Conservation (phyloP, 345 rosid genomes). For the Dovyalis caffra region DNA sequence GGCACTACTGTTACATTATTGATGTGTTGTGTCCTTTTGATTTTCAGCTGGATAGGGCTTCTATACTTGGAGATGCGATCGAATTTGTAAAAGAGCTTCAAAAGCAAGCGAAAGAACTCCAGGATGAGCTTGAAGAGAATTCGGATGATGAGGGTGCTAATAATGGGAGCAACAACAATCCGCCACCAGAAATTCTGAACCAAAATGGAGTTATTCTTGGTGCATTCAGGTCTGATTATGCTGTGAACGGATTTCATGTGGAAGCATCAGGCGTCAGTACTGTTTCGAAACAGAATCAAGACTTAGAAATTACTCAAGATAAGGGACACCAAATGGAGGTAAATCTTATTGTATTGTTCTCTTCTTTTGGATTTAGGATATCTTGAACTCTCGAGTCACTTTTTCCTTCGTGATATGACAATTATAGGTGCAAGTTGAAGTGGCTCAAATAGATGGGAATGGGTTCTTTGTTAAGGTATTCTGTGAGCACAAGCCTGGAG, state of each 20-base stretch:
- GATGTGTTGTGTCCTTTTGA: background rate
- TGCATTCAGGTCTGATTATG: constrained; percentile 20
- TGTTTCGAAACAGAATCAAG: constrained; percentile 44
- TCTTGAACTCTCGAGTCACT: background rate
- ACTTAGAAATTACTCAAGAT: constrained; percentile 43
- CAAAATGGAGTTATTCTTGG: constrained; percentile 40
- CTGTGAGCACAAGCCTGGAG: constrained; percentile 81
- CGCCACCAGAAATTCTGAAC: constrained; percentile 33
- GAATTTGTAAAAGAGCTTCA: constrained; percentile 81
- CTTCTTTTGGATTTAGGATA: background rate
- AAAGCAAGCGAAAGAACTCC: constrained; percentile 68
- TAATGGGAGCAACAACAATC: constrained; percentile 23
- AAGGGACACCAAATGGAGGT: constrained; percentile 97
- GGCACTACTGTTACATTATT: background rate
- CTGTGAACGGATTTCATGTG: constrained; percentile 30
- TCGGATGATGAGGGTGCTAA: constrained; percentile 60
- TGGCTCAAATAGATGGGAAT: constrained; percentile 76
- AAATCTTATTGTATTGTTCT: background rate
- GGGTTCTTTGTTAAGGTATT: constrained; percentile 89
- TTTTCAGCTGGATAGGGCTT: constrained; percentile 80
- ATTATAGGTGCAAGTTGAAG: constrained; percentile 85
- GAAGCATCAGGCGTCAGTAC: constrained; percentile 39
- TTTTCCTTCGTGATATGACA: background rate
- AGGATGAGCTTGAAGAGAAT: constrained; percentile 80
- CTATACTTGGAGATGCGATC: constrained; percentile 89